Evolutionary conservation across 208 protist species (phyloP), one percentile per base, ranked within the genome.

Genomic region (Acanthamoeba quina): DNA sequence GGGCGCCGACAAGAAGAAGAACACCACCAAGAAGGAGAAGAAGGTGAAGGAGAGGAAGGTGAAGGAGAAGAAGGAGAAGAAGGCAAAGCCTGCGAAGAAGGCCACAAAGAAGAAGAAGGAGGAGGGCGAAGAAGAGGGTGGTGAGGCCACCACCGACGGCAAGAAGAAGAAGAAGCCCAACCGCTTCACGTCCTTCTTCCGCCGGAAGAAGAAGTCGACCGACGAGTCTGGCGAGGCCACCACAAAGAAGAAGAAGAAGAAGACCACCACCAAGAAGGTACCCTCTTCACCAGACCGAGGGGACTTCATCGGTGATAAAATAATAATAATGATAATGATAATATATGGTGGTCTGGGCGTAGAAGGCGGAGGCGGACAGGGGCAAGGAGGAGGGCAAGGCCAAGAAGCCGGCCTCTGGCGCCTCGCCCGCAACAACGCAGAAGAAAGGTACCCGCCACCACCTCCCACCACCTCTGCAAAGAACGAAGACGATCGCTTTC

Each of bases 131-230:
- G 80, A 49, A 10, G 31, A 85, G 15, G 49, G 7, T 49, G 49
- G 47, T 0, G 49, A 47, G 49, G 52, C 11, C 19, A 31, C 21
- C 24, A 13, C 41, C 31, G 5, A 80, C 11, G 70, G 11, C 11
- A 15, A 82, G 49, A 52, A 58, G 41, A 86, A 60, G 78, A 88
- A 88, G 80, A 88, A 88, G 80, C 64, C 21, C 49, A 88, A 64
- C 52, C 80, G 29, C 47, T 34, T 56, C 37, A 52, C 47, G 15
- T 10, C 52, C 80, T 44, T 56, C 49, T 88, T 56, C 47, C 62
- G 80, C 34, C 62, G 80, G 24, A 64, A 64, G 54, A 64, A 64
- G 52, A 88, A 56, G 80, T 64, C 62, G 54, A 44, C 52, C 80
- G 80, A 64, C 26, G 80, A 64, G 21, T 31, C 31, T 15, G 80